Base-by-base conservation (phyloP, 495 filamentous ascomycete species). In the Melanomma pulvis-pyrius region DNA sequence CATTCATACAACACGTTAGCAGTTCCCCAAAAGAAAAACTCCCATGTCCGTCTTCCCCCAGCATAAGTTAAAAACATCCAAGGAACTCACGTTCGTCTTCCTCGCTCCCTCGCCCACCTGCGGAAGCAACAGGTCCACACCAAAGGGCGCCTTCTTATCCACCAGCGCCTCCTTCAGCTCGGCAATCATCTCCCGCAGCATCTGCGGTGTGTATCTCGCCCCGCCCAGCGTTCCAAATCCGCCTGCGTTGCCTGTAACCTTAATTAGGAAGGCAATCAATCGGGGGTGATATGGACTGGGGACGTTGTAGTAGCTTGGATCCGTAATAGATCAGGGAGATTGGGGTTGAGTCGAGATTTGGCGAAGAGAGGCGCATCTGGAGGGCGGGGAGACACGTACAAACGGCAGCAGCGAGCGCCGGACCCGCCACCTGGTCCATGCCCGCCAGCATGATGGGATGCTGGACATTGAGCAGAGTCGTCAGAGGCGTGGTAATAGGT, bases 401-500 rank as follows among this genome's bases (percentile, higher is more conserved):
- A 6, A 71, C 71, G 2, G 71, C 71, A 25, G 68, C 63, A 1
- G 52, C 70, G 22, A 73, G 66, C n/a, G 62, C 32, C 30, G 67
- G 47, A 17, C 71, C 68, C 3, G 68, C 56, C 13, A 56, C 54
- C 32, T 56, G 46, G 51, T 63, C 61, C 71, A 73, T 71, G 25
- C 71, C 71, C 1, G 71, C 71, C 1, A 73, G 59, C 52, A 73
- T 67, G 6, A 73, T 63, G 22, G 70, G 70, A 32, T 72, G 70
- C 30, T 70, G 29, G 51, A 72, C 59, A 0, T 39, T 47, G 15
- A 72, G 67, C 29, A 61, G 39, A 2, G 19, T 13, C 1, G 70
- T 70, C 17, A 72, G 61, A 8, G 70, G 67, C 2, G 70, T 72
- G 22, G 66, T 34, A 52, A 72, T 22, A 21, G 67, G 47, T 55